Percentiles rank a stretch among this genome's conserved stretches.
Evolutionary conservation across 805 yeast species (phyloP).

Genomic region (Saturnispora besseyi): DNA sequence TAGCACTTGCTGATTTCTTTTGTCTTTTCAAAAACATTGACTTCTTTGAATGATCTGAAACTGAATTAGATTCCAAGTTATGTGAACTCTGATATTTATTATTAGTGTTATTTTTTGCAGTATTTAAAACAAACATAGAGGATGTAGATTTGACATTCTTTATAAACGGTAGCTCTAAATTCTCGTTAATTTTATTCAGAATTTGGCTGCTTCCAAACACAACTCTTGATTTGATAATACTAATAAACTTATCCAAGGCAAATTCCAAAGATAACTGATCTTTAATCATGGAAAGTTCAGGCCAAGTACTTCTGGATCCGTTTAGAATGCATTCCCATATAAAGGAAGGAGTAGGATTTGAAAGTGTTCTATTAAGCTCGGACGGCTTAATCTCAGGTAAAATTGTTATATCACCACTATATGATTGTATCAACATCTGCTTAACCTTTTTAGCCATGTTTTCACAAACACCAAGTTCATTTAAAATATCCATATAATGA

Average conservation of each 20-base stretch:
- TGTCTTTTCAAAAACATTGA: not conserved
- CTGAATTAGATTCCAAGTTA: not conserved
- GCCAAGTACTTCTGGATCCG: constrained; percentile 94
- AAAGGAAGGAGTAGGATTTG: constrained; percentile 77
- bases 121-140: not conserved
- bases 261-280: constrained; percentile 90
- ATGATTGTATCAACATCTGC: constrained; percentile 74
- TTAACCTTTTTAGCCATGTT: constrained; percentile 64
- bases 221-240: constrained; percentile 52
- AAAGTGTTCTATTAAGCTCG: constrained; percentile 55
- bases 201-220: constrained; percentile 27
- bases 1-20: not conserved
- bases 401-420: constrained; percentile 90
- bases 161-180: constrained; percentile 2
- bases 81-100: not conserved
- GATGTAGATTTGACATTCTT: constrained; percentile 3
- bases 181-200: not conserved
- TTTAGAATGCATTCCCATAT: constrained; percentile 59
- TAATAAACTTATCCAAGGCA: constrained; percentile 72
- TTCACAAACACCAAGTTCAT: constrained; percentile 69
- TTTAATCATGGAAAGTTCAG: constrained; percentile 71
- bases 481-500: constrained; percentile 64
- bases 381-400: constrained; percentile 61
- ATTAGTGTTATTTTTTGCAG: not conserved
- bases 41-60: not conserved